phyloP scores from a whole-genome alignment of 2,329 filamentous ascomycete species.

The Sclerotinia borealis region DNA sequence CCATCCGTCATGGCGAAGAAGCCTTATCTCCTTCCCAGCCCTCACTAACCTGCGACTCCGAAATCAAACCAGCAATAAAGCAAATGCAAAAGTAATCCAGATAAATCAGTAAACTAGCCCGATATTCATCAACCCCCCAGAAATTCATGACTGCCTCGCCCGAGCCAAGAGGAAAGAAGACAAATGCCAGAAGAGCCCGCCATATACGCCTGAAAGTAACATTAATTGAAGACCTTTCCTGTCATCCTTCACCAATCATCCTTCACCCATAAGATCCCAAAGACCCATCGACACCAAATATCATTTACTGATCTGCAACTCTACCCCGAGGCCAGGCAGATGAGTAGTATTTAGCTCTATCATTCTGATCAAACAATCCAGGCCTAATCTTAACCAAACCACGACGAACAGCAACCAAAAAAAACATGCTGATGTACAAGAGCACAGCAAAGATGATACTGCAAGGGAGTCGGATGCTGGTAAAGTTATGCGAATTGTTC shows the following conservation, averaged over 20 bases:
- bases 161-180: background rate
- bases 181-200: background rate
- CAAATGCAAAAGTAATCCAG: background rate
- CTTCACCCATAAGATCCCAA: background rate
- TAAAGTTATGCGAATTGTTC: background rate
- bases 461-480: background rate
- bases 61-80: background rate
- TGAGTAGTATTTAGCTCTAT: background rate
- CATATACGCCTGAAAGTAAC: too few relatives aligned
- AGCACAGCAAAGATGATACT: background rate
- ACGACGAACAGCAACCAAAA: background rate
- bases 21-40: background rate
- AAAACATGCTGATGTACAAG: background rate
- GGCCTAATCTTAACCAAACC: background rate
- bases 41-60: too few relatives aligned
- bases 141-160: rapidly evolving
- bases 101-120: too few relatives aligned
- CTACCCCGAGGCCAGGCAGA: background rate
- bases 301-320: background rate
- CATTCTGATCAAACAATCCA: background rate
- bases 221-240: background rate
- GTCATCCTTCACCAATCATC: background rate
- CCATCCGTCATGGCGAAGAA: too few relatives aligned
- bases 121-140: too few relatives aligned
- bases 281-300: too few relatives aligned